phyloP scores from a whole-genome alignment of 2,329 filamentous ascomycete species.

The Lachnellula hyalina region DNA sequence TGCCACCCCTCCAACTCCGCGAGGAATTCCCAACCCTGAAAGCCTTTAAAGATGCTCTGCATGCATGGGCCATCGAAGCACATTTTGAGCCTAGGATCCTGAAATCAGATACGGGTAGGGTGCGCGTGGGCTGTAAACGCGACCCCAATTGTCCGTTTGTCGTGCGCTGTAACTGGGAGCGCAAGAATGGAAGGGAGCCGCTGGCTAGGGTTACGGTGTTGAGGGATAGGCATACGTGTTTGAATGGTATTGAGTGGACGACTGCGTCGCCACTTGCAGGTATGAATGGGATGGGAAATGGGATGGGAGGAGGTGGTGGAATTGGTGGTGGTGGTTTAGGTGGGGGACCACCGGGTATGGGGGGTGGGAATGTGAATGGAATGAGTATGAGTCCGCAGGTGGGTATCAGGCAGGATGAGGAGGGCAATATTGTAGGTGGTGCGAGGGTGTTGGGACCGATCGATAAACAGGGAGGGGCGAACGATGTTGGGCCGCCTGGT shows the following conservation, averaged over 20 bases:
- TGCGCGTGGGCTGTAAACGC: constrained; percentile 31
- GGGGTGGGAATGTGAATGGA: constrained; percentile 9
- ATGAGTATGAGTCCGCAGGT: constrained; percentile 12
- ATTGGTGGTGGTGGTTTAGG: background rate
- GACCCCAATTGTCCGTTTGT: constrained; percentile 31
- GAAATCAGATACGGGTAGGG: constrained; percentile 30
- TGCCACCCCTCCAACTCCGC: constrained; percentile 30
- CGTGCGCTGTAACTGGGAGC: constrained; percentile 31
- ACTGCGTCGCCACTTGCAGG: constrained; percentile 2
- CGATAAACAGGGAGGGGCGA: constrained; percentile 1
- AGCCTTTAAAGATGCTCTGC: constrained; percentile 31
- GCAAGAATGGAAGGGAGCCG: constrained; percentile 26
- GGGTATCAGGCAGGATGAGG: constrained; percentile 27
- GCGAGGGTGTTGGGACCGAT: constrained; percentile 25
- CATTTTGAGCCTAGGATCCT: constrained; percentile 32
- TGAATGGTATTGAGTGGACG: constrained; percentile 25
- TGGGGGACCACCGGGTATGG: constrained; percentile 3
- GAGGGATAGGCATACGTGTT: constrained; percentile 29
- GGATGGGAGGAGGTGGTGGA: background rate
- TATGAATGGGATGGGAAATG: constrained; percentile 6
- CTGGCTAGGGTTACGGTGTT: constrained; percentile 29
- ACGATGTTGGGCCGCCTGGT: constrained; percentile 1
- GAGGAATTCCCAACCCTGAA: constrained; percentile 31
- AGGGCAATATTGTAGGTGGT: constrained; percentile 28
- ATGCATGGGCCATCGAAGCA: constrained; percentile 32